Evolutionary conservation across 352 stramenopile genomes (phyloP).

Genomic region (Phytopythium chamaehyphon): DNA sequence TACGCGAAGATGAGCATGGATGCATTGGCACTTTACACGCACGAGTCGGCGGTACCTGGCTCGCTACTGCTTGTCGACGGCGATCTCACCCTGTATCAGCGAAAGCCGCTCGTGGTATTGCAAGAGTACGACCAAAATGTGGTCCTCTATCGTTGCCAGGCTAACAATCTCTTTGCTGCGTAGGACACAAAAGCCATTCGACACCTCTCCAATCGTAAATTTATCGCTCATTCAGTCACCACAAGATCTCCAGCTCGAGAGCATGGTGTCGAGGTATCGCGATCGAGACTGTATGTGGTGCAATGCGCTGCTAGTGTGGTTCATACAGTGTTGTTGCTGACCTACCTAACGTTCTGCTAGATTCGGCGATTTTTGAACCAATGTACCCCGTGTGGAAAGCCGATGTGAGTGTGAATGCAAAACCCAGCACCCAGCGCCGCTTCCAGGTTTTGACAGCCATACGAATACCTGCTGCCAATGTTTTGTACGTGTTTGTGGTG

Average conservation of each 20-base stretch:
- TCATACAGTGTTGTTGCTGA: background rate
- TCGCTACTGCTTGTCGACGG: constrained; percentile 43
- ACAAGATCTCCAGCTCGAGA: constrained; percentile 33
- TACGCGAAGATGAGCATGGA: constrained; percentile 68
- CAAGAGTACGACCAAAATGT: constrained; percentile 36
- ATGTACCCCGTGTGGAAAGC: constrained; percentile 39
- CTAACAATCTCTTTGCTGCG: background rate
- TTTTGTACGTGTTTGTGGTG: constrained; percentile 19
- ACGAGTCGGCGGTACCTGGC: constrained; percentile 33
- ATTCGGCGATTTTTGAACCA: constrained; percentile 29
- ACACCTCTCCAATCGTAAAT: constrained; percentile 34
- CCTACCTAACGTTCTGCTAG: constrained; percentile 7
- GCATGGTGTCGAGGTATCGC: constrained; percentile 32
- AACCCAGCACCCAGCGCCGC: constrained; percentile 7
- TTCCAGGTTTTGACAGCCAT: constrained; percentile 44
- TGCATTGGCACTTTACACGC: constrained; percentile 30
- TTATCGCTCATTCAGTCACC: constrained; percentile 26
- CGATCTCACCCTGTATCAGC: constrained; percentile 54
- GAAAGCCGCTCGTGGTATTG: constrained; percentile 36
- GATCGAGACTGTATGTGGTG: constrained; percentile 41
- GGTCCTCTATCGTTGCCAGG: too few species aligned
- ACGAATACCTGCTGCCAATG: constrained; percentile 25
- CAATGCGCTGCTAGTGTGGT: background rate
- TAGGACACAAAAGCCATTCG: constrained; percentile 36
- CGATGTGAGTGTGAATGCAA: constrained; percentile 11